Conservation (phyloP, 1,284 basidiomycete genomes). For the Melampsora americana region DNA sequence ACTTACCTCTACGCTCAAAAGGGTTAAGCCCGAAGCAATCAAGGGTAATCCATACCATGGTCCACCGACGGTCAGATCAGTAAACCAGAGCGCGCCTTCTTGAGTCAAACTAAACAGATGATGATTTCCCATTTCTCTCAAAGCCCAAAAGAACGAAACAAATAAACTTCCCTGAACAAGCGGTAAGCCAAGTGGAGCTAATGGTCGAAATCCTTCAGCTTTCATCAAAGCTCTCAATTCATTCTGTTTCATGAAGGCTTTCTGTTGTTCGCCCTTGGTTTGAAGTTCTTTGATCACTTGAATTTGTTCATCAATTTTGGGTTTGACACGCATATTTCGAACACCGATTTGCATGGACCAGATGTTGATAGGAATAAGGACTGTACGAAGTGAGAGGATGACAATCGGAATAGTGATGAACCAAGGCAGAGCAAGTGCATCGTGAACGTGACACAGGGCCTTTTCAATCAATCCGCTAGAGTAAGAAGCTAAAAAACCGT, state of each 20-base stretch:
- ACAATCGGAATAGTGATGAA: slow-evolving; percentile 24
- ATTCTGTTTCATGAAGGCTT: slow-evolving; percentile 20
- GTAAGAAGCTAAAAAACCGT: slow-evolving; percentile 24
- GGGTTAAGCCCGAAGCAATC: slow-evolving; percentile 28
- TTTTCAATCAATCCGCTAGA: slow-evolving; percentile 24
- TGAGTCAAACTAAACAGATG: slow-evolving; percentile 17
- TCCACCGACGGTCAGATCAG: slow-evolving; percentile 21
- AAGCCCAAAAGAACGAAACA: slow-evolving; percentile 41
- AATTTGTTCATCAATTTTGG: slow-evolving; percentile 20
- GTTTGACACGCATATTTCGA: slow-evolving; percentile 20
- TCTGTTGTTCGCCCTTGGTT: slow-evolving; percentile 14
- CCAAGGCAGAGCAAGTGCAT: slow-evolving; percentile 24
- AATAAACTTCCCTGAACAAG: slow-evolving; percentile 33
- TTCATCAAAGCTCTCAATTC: slow-evolving; percentile 31
- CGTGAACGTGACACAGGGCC: slow-evolving; percentile 16
- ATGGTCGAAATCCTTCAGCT: slow-evolving; percentile 25
- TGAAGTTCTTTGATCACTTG: slow-evolving; percentile 24
- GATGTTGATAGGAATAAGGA: slow-evolving; percentile 29
- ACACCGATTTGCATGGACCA: slow-evolving; percentile 33
- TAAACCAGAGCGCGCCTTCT: slow-evolving; percentile 37
- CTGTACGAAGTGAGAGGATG: slow-evolving; percentile 23
- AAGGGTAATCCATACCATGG: slow-evolving; percentile 39
- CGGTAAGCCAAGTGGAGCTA: slow-evolving; percentile 30
- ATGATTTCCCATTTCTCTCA: slow-evolving; percentile 29
- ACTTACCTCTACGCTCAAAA: slow-evolving; percentile 34